Conservation (phyloP, 1,284 basidiomycete genomes). For the Cutaneotrichosporon curvatum region DNA sequence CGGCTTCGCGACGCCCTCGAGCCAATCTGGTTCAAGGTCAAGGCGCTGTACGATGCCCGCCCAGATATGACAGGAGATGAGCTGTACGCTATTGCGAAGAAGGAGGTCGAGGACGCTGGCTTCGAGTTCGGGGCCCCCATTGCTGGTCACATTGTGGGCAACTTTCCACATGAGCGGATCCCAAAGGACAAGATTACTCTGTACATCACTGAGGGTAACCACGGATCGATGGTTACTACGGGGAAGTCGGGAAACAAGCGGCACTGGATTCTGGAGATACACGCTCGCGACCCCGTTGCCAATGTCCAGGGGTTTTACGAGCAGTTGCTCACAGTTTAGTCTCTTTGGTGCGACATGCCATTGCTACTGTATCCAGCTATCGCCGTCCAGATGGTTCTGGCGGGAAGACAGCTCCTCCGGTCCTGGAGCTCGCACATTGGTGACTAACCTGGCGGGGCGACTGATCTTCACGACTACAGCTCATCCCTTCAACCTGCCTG, state of each 20-base stretch:
- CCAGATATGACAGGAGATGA: conserved; percentile 14
- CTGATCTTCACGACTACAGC: too few relatives aligned
- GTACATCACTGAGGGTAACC: conserved; percentile 12
- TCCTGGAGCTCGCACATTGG: too few relatives aligned
- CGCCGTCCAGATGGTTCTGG: too few relatives aligned
- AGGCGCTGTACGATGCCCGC: conserved; percentile 8
- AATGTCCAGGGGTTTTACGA: conserved; percentile 17
- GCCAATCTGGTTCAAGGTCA: conserved; percentile 10
- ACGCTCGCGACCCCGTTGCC: conserved; percentile 6
- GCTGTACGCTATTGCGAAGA: conserved; percentile 9
- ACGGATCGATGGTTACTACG: conserved; percentile 1
- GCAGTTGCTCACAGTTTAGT: conserved; percentile 10
- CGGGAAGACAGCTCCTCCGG: too few relatives aligned
- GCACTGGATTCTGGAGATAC: conserved; percentile 18
- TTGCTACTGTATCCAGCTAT: too few relatives aligned
- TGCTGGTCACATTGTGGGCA: conserved; percentile 12
- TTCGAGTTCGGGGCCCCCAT: conserved; percentile 13
- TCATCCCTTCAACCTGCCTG: too few relatives aligned
- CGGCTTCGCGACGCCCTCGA: conserved; percentile 13
- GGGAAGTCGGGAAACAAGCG: conserved; percentile 12
- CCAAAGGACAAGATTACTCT: conserved; percentile 16
- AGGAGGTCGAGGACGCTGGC: conserved; percentile 1
- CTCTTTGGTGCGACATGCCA: too few relatives aligned
- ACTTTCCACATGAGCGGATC: conserved; percentile 18
- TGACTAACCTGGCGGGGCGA: too few relatives aligned